These are phyloP conservation scores for Penicillium sp. DNA, from an alignment of 2,329 filamentous ascomycete genomes.

Conservation along the genomic window DNA sequence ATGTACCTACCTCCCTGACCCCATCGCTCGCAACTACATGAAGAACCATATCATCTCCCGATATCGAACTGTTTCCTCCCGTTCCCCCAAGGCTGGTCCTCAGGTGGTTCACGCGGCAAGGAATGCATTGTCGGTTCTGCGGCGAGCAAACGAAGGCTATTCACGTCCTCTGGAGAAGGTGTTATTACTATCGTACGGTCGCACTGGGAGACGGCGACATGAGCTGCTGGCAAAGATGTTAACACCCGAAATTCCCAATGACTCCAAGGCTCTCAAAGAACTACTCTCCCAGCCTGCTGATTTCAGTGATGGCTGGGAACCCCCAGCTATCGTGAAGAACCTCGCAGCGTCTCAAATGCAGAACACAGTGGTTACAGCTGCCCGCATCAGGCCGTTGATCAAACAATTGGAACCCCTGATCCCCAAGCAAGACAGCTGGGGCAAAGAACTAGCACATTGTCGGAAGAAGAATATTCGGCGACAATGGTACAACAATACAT, in stretches of 20 bases:
- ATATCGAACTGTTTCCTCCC: constrained; percentile 16
- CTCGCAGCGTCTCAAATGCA: constrained; percentile 36
- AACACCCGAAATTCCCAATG: constrained; percentile 21
- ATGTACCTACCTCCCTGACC: constrained; percentile 59
- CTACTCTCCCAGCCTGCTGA: constrained; percentile 14
- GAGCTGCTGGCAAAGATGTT: constrained; percentile 43
- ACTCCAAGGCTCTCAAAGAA: constrained; percentile 19
- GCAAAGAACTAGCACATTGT: constrained; percentile 25
- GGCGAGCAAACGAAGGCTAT: constrained; percentile 57
- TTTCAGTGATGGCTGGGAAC: constrained; percentile 34
- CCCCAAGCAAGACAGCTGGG: constrained; percentile 38
- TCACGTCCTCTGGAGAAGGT: constrained; percentile 49
- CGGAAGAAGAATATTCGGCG: constrained; percentile 36
- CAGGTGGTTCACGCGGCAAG: constrained; percentile 22
- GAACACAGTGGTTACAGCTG: constrained; percentile 24
- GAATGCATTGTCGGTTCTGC: constrained; percentile 44
- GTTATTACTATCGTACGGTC: constrained; percentile 56
- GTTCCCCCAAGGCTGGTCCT: constrained; percentile 18
- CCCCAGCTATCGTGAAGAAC: constrained; percentile 28
- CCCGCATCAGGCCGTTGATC: constrained; percentile 21
- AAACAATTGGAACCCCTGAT: constrained; percentile 29
- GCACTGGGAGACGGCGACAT: constrained; percentile 52
- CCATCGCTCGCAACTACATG: constrained; percentile 51
- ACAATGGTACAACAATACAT: constrained; percentile 35
- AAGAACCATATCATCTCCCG: constrained; percentile 40